phyloP scores from a whole-genome alignment of 192 early-diverging fungal species.

The Geosiphon pyriformis region DNA sequence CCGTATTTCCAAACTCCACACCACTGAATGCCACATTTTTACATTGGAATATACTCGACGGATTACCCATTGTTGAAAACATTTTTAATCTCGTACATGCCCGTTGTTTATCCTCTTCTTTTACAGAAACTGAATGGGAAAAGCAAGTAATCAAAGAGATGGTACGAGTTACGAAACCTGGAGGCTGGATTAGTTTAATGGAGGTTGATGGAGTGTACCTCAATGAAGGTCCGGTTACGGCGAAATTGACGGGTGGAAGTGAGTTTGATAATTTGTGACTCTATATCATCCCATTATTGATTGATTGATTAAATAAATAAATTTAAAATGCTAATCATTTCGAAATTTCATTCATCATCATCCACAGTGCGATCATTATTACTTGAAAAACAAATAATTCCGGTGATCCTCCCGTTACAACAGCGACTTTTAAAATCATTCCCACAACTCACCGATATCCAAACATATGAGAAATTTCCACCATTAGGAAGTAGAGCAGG shows the following conservation, averaged over 20 bases:
- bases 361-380: not conserved
- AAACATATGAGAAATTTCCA: not conserved
- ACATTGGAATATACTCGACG: not conserved
- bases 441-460: not conserved
- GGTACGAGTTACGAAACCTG: constrained; percentile 33
- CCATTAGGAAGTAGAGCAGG: not conserved
- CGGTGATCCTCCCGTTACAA: not conserved
- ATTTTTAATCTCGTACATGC: not conserved
- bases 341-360: not conserved
- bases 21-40: not conserved
- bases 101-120: not conserved
- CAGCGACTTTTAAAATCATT: not conserved
- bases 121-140: constrained; percentile 22
- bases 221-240: not conserved
- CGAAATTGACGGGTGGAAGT: not conserved
- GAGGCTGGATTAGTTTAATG: constrained; percentile 36
- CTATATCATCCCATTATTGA: too few species aligned
- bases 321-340: not conserved
- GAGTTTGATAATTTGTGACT: too few species aligned
- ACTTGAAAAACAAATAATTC: not conserved
- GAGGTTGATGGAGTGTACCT: not conserved
- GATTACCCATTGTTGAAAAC: not conserved
- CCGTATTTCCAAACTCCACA: not conserved
- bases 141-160: constrained; percentile 32
- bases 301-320: too few species aligned